These are phyloP conservation scores for Amanita thiersii DNA, from an alignment of 768 basidiomycete genomes.

Conservation along the genomic window DNA sequence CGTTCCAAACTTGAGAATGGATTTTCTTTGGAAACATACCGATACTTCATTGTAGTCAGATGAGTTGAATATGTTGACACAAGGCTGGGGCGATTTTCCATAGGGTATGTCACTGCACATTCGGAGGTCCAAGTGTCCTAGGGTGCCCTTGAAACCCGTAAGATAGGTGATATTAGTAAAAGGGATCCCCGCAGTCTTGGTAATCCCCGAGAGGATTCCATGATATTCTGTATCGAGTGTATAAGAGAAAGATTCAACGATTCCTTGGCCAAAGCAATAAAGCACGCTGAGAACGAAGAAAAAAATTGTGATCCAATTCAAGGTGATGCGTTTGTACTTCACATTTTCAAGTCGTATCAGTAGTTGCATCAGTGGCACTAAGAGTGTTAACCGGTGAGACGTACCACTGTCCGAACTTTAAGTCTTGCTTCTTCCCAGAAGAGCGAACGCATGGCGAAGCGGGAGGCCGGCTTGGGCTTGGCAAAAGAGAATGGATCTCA, in stretches of 20 bases:
- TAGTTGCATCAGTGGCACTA: no score
- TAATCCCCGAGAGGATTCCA: slow-evolving; percentile 27
- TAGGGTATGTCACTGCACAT: slow-evolving; percentile 41
- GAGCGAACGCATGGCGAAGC: no score
- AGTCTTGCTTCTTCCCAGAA: no score
- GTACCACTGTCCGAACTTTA: no score
- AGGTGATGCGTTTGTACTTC: slow-evolving; percentile 30
- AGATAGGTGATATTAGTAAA: slow-evolving; percentile 27
- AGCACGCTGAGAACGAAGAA: slow-evolving; percentile 46
- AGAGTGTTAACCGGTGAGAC: no score
- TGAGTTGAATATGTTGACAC: slow-evolving; percentile 26
- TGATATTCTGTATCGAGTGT: slow-evolving; percentile 33
- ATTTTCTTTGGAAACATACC: slow-evolving; percentile 5
- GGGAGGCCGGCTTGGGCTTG: no score
- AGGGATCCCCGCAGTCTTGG: slow-evolving; percentile 26
- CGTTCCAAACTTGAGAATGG: no score
- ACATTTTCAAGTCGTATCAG: no score
- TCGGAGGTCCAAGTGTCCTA: slow-evolving; percentile 21
- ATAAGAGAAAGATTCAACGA: slow-evolving; percentile 41
- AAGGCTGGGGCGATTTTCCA: slow-evolving; percentile 22
- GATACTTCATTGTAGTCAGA: neutral
- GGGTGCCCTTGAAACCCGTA: slow-evolving; percentile 21
- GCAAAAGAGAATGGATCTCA: no score
- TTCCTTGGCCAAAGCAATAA: slow-evolving; percentile 44
- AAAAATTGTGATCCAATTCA: slow-evolving; percentile 28